Conservation (phyloP, 1,139 yeast genomes). For the Blastobotrys proliferans region DNA sequence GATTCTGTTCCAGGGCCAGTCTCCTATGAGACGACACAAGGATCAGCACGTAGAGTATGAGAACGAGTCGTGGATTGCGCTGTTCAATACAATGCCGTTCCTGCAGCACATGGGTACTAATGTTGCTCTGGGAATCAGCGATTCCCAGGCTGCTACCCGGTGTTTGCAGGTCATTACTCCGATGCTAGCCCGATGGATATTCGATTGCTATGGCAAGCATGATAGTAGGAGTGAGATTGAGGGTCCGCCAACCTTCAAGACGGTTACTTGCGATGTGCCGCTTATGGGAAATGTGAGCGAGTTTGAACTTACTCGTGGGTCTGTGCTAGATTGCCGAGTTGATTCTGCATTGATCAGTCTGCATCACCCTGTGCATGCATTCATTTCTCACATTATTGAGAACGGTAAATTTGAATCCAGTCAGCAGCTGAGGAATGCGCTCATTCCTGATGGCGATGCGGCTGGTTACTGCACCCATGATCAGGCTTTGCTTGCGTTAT, state of each 20-base stretch:
- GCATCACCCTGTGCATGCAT: constrained; percentile 76
- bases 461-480: constrained; percentile 17
- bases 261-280: constrained; percentile 9
- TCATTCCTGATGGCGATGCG: no score
- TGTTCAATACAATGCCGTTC: constrained; percentile 65
- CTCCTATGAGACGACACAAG: constrained; percentile 72
- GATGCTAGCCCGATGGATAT: constrained; percentile 31
- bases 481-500: constrained; percentile 36
- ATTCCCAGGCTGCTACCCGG: constrained; percentile 21
- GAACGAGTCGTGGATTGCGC: constrained; percentile 77
- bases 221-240: constrained; percentile 20
- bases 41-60: constrained; percentile 87
- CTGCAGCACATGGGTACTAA: constrained; percentile 36
- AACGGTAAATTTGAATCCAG: constrained; percentile 37
- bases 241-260: constrained; percentile 17
- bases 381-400: constrained; percentile 68
- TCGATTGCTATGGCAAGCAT: constrained; percentile 21
- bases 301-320: constrained; percentile 14
- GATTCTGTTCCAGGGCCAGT: constrained; percentile 73
- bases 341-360: constrained; percentile 56
- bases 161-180: constrained; percentile 27
- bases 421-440: constrained; percentile 28
- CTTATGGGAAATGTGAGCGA: constrained; percentile 13
- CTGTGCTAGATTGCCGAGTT: constrained; percentile 40
- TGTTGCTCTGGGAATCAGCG: constrained; percentile 35